Evolutionary conservation across 176 grass and related monocot species (phyloP), one percentile per base, ranked within the genome.

Genomic region (Aegilops sharonensis): DNA sequence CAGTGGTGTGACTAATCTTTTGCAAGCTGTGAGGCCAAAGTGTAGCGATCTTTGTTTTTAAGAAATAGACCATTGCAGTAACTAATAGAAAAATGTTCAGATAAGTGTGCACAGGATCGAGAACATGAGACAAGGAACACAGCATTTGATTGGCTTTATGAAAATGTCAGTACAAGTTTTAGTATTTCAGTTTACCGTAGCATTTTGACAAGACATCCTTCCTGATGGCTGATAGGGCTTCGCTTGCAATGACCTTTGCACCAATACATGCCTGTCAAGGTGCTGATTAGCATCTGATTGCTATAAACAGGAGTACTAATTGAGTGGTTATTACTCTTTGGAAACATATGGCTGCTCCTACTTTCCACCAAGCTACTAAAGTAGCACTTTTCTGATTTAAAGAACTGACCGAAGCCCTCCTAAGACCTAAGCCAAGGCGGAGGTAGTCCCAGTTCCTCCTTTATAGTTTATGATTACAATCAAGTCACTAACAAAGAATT

Each of bases 121-220:
- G 69, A 70, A 70, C 61, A 83, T 15, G 8, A 83, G 60, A 76
- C 2, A 21, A 29, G 13, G 18, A 17, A 31, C 45, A 76, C 45
- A 87, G 4, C 32, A 78, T 73, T 75, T 72, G 27, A 73, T 57
- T 68, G 47, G 27, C 59, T 81, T 83, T 62, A 39, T 54, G 31
- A 57, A 52, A 60, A 11, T 82, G n/a, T 78, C 30, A 61, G 40
- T 87, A 81, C 87, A 91, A 75, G 45, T 48, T 72, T 40, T 60
- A 50, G 68, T 79, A 35, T 71, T 77, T 83, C 29, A 87, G 76
- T 85, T 82, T 93, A 98, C 95, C 95, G 45, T 98, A 98, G 91
- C 95, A 98, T 98, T 98, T 98, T 80, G 95, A 89, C 8, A 93
- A 86, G 78, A 98, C 95, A 95, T 98, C 95, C 86, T 98, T 98